Base-by-base conservation (phyloP, 2,329 filamentous ascomycete genomes). In the Penicillium rolfsii region DNA sequence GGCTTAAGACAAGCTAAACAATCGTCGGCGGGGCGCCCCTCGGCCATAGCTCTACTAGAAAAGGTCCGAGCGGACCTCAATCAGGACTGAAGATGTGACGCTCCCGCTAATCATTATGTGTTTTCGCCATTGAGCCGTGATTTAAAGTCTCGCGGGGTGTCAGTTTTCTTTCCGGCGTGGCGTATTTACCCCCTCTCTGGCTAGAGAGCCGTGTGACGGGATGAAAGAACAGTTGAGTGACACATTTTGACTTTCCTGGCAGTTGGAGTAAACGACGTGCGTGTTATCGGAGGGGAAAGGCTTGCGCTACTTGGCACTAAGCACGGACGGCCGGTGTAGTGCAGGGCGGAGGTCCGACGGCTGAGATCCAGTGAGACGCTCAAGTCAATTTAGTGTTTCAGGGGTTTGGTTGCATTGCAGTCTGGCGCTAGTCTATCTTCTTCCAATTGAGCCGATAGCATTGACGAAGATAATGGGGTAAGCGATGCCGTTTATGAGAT, bases 341-440 rank as follows among this genome's bases (percentile, higher is more conserved):
- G 45, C 55, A 57, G 53, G 58, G 58, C 66, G 66, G 66, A 67
- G 57, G 24, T 63, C 66, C 66, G 66, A 67, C 66, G 66, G 66
- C 14, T 33, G 26, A 43, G 19, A n/a, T 9, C 22, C 40, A 36
- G 22, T n/a, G 6, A 35, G 22, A 35, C 7, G 48, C 24, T 7
- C n/a, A 22, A 24, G 49, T 49, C 24, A 4, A 36, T 52, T 14
- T 5, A 24, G 30, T 33, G 26, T 52, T 40, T 43, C 53, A 52
- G 22, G 43, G 35, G 16, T 55, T 28, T 59, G 52, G 38, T 22
- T 59, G 57, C 22, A 36, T 53, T 53, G 28, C 26, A 59, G 30
- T 58, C 46, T 50, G 43, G 35, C 52, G 14, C 45, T 30, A n/a
- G 26, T n/a, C 8, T n/a, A 5, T 48, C 16, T 5, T 28, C 43